A percentile compares a stretch with the other conserved stretches of the same genome.
phyloP scores from a whole-genome alignment of 345 rosid species.

The Citrus glauca region DNA sequence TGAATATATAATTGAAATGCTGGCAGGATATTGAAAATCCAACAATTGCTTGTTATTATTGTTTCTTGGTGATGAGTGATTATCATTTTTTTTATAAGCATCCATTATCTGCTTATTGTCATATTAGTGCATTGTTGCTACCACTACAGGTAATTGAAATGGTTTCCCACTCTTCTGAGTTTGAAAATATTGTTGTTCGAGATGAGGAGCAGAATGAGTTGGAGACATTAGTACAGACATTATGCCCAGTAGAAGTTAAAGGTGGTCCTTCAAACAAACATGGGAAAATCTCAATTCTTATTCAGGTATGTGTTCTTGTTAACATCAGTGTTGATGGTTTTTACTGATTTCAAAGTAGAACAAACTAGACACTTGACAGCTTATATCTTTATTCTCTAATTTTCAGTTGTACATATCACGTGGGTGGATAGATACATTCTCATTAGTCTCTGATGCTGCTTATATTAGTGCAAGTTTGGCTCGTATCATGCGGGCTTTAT shows the following conservation, averaged over 20 bases:
- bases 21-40: background rate
- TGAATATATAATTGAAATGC: background rate
- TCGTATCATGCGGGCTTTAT: conserved; percentile 92
- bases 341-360: conserved; percentile 15
- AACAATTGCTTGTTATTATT: background rate
- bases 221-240: conserved; percentile 68
- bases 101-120: conserved; percentile 8
- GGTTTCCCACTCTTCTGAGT: conserved; percentile 97
- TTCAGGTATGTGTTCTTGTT: conserved; percentile 55
- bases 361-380: conserved; percentile 6
- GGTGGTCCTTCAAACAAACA: conserved; percentile 95
- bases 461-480: conserved; percentile 98
- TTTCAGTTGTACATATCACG: conserved; percentile 94
- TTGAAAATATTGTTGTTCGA: conserved; percentile 93
- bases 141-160: conserved; percentile 70
- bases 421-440: conserved; percentile 88
- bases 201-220: conserved; percentile 97
- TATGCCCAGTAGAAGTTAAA: conserved; percentile 82
- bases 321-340: conserved; percentile 11
- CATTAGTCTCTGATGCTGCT: conserved; percentile 91
- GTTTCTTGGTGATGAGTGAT: background rate
- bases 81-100: background rate
- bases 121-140: conserved; percentile 16
- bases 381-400: conserved; percentile 26
- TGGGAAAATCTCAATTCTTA: conserved; percentile 94